Evolutionary conservation across 202 grass and related monocot genomes (phyloP).

Genomic region (Zizania palustris): DNA sequence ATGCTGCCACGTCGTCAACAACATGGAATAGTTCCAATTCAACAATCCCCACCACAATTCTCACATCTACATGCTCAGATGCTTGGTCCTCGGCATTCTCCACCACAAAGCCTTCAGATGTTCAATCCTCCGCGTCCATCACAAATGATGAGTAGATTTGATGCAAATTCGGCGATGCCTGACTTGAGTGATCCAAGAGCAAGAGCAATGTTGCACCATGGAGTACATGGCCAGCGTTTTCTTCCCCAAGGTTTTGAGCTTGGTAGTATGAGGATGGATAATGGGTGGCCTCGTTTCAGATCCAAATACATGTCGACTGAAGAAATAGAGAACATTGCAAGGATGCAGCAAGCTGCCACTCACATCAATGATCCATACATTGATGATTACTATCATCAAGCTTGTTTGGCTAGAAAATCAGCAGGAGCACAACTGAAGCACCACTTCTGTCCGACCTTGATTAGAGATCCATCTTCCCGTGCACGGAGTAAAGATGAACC

Average conservation of each 20-base stretch:
- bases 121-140: constrained; percentile 39
- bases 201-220: constrained; percentile 45
- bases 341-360: constrained; percentile 75
- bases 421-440: constrained; percentile 58
- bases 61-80: constrained; percentile 53
- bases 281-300: constrained; percentile 54
- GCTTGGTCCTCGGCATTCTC: constrained; percentile 43
- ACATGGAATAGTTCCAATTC: constrained; percentile 46
- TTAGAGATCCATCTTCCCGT: constrained; percentile 60
- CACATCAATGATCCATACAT: constrained; percentile 75
- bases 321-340: constrained; percentile 81
- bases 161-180: constrained; percentile 37
- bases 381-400: constrained; percentile 91
- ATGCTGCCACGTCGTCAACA: constrained; percentile 29
- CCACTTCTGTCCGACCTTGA: constrained; percentile 72
- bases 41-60: constrained; percentile 51
- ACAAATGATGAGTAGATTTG: constrained; percentile 41
- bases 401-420: constrained; percentile 71
- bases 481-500: constrained; percentile 64
- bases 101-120: constrained; percentile 51
- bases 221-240: constrained; percentile 38
- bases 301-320: constrained; percentile 74
- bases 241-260: constrained; percentile 45
- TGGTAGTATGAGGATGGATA: constrained; percentile 40
- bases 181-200: constrained; percentile 55